These are phyloP conservation scores for Colletotrichum melonis DNA, from an alignment of 2,329 filamentous ascomycete species.

Conservation along the genomic window DNA sequence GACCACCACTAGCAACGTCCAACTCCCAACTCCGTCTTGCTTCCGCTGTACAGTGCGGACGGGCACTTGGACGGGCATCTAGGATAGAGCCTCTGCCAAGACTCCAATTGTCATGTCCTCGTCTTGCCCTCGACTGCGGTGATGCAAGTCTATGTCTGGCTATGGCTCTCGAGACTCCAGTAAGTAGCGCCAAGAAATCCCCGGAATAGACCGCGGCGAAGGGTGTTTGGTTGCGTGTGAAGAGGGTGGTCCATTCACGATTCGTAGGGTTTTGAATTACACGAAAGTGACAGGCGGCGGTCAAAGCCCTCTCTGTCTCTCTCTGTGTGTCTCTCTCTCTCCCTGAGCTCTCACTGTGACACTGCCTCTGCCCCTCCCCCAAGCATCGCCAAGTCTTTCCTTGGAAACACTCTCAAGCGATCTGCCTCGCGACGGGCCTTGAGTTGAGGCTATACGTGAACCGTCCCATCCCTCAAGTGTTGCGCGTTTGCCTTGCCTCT, in stretches of 20 bases:
- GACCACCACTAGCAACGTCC: neutral
- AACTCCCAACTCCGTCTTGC: neutral
- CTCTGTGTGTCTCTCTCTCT: too few species aligned
- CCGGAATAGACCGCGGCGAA: constrained; percentile 31
- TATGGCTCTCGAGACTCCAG: neutral
- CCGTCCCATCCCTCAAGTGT: constrained; percentile 2
- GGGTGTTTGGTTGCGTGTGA: constrained; percentile 9
- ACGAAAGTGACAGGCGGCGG: constrained; percentile 1
- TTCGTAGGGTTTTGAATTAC: neutral
- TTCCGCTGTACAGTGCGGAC: constrained; percentile 17
- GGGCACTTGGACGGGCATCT: constrained; percentile 1
- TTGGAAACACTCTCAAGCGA: constrained; percentile 28
- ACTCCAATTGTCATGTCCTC: constrained; percentile 31
- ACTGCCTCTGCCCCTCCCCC: neutral
- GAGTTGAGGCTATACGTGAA: constrained; percentile 23
- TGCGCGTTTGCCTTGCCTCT: neutral
- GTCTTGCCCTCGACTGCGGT: constrained; percentile 25
- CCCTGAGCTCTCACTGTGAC: too few species aligned
- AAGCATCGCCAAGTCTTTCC: constrained; percentile 28
- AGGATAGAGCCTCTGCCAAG: constrained; percentile 28
- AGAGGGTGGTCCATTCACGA: constrained; percentile 1
- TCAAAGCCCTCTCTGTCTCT: neutral
- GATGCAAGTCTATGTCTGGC: neutral
- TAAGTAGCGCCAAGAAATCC: constrained; percentile 23
- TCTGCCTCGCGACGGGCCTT: constrained; percentile 31